phyloP scores from a whole-genome alignment of 2,329 filamentous ascomycete genomes.

The Chaetomium globosum region DNA sequence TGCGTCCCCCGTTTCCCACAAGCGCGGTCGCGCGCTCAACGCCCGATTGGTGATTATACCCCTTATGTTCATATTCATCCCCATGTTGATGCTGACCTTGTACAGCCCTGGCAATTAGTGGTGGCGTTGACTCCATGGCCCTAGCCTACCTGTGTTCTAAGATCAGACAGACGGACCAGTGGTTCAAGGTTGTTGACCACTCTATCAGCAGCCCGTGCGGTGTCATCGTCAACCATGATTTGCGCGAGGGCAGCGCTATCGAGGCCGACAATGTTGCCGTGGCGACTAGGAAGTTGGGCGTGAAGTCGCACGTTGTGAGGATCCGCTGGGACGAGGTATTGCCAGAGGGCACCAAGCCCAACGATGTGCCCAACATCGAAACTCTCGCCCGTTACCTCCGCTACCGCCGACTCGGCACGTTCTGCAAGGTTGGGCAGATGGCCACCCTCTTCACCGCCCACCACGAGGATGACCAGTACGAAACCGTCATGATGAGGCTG shows the following conservation, averaged over 20 bases:
- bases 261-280: conserved; percentile 56
- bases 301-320: conserved; percentile 36
- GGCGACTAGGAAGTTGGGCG: conserved; percentile 43
- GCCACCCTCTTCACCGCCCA: conserved; percentile 75
- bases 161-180: conserved; percentile 43
- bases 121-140: conserved; percentile 97
- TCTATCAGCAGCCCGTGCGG: conserved; percentile 47
- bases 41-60: conserved; percentile 47
- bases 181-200: conserved; percentile 51
- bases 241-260: conserved; percentile 54
- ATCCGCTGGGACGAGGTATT: conserved; percentile 52
- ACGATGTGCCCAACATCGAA: conserved; percentile 68
- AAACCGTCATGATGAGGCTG: conserved; percentile 83
- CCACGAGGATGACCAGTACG: conserved; percentile 87
- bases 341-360: conserved; percentile 39
- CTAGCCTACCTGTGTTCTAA: conserved; percentile 72
- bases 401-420: conserved; percentile 69
- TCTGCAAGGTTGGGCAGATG: conserved; percentile 57
- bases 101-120: conserved; percentile 78
- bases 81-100: background rate
- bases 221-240: conserved; percentile 60
- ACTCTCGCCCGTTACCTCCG: conserved; percentile 72
- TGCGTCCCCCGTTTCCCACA: conserved; percentile 55
- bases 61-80: background rate
- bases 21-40: conserved; percentile 41